Percentiles rank a stretch among this genome's conserved stretches.
These are phyloP conservation scores for Conoideocrella luteorostrata DNA, from an alignment of 2,329 filamentous ascomycete species.

Conservation along the genomic window DNA sequence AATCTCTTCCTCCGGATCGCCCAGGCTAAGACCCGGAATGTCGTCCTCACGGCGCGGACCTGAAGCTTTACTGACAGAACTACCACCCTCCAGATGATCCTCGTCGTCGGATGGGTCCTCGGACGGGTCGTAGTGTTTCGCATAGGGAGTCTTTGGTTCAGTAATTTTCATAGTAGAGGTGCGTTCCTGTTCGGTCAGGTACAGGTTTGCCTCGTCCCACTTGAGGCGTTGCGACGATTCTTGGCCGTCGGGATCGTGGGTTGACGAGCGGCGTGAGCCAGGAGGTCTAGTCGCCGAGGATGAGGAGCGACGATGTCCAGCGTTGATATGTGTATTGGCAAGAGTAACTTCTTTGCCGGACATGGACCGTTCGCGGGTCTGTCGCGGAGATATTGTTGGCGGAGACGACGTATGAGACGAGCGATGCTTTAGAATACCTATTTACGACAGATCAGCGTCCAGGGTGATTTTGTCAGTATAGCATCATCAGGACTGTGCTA, in stretches of 20 bases:
- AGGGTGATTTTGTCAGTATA: background rate
- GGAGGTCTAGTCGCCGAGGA: slow-evolving; percentile 58
- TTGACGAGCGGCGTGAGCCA: slow-evolving; percentile 67
- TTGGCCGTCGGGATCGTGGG: slow-evolving; percentile 37
- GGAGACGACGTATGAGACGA: slow-evolving; percentile 52
- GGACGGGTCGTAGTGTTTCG: slow-evolving; percentile 80
- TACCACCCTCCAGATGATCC: slow-evolving; percentile 33
- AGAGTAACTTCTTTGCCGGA: slow-evolving; percentile 85
- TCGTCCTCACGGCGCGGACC: slow-evolving; percentile 55
- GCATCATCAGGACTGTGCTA: too few species aligned
- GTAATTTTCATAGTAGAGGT: slow-evolving; percentile 97
- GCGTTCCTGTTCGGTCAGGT: slow-evolving; percentile 93
- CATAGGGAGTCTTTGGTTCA: slow-evolving; percentile 96
- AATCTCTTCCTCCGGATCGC: slow-evolving; percentile 77
- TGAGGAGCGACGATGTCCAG: slow-evolving; percentile 80
- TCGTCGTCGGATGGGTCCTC: slow-evolving; percentile 84
- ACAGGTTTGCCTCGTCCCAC: slow-evolving; percentile 98
- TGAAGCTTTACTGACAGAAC: slow-evolving; percentile 23
- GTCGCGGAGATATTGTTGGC: slow-evolving; percentile 36
- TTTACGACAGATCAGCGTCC: too few species aligned
- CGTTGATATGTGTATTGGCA: slow-evolving; percentile 91
- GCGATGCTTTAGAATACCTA: slow-evolving; percentile 95
- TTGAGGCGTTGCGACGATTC: slow-evolving; percentile 70
- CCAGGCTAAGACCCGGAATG: slow-evolving; percentile 86
- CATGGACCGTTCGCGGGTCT: slow-evolving; percentile 29